phyloP scores from a whole-genome alignment of 345 rosid genomes.

The Eucalyptus curtisii region DNA sequence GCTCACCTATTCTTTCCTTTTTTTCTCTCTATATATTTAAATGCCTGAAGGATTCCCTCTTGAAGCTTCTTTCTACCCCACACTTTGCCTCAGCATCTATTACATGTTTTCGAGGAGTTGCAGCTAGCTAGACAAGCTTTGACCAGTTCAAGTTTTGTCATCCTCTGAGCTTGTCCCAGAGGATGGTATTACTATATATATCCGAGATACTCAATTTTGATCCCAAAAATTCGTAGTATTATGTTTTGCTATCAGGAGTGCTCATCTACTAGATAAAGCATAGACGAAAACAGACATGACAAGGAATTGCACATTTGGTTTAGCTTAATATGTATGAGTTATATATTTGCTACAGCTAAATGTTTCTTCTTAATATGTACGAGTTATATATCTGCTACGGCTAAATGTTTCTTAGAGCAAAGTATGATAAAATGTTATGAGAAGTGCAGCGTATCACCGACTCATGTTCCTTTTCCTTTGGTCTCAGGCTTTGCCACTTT shows the following conservation, averaged over 20 bases:
- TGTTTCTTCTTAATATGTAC: not conserved
- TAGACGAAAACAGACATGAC: not conserved
- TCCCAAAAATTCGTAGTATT: not conserved
- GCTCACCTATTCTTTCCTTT: not conserved
- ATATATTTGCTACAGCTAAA: not conserved
- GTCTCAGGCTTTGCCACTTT: slow-evolving; percentile 60
- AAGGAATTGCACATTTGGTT: not conserved
- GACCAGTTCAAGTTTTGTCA: not conserved
- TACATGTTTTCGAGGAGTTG: not conserved
- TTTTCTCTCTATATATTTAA: not conserved
- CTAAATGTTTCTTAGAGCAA: not conserved
- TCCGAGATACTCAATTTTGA: not conserved
- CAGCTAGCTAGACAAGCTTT: not conserved
- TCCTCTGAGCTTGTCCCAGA: not conserved
- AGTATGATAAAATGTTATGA: not conserved
- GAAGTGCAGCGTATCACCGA: not conserved
- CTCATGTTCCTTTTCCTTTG: not conserved
- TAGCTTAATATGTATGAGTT: not conserved
- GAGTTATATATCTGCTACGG: not conserved
- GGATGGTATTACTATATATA: not conserved
- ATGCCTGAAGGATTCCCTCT: not conserved
- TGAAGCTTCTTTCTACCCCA: not conserved
- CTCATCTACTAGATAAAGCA: not conserved
- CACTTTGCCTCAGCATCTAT: not conserved
- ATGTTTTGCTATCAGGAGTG: not conserved